Conservation (phyloP, 257 asterid species). For the Gentiana macrophylla region DNA sequence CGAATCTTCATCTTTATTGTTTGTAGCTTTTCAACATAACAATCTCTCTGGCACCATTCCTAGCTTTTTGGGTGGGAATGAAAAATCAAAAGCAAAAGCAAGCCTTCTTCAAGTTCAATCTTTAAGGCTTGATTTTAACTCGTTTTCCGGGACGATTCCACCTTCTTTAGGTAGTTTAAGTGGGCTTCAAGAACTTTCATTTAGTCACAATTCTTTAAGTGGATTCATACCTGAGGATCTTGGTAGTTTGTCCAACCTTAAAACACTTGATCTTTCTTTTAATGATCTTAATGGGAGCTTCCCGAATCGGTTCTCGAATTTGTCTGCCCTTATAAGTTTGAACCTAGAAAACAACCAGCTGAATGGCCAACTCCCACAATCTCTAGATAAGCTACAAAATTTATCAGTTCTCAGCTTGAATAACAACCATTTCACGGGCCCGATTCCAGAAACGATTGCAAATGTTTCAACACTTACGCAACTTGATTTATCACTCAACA, state of each 20-base stretch:
- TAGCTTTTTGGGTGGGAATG: conserved; percentile 27
- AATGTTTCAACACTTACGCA: conserved; percentile 32
- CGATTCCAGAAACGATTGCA: conserved; percentile 45
- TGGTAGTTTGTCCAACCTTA: conserved; percentile 25
- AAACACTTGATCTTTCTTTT: conserved; percentile 39
- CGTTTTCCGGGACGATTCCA: conserved; percentile 53
- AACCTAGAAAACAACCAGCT: conserved; percentile 34
- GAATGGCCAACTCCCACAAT: conserved; percentile 32
- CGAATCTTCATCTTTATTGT: conserved; percentile 44
- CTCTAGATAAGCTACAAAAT: conserved; percentile 26
- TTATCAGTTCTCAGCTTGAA: conserved; percentile 40
- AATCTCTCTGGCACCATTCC: conserved; percentile 66
- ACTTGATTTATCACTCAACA: conserved; percentile 63
- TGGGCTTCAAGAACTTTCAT: conserved; percentile 33
- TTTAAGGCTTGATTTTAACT: conserved; percentile 44
- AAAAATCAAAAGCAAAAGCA: too few relatives aligned
- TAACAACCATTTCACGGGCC: conserved; percentile 37
- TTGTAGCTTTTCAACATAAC: conserved; percentile 69
- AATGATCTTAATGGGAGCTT: conserved; percentile 38
- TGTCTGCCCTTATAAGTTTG: conserved; percentile 28
- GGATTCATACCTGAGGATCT: conserved; percentile 46
- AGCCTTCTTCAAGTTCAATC: conserved; percentile 28
- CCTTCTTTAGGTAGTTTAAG: conserved; percentile 39
- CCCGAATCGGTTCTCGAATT: conserved; percentile 25
- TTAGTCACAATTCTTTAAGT: conserved; percentile 36